Conservation (phyloP, 2,329 filamentous ascomycete species). For the Claviceps monticola region DNA sequence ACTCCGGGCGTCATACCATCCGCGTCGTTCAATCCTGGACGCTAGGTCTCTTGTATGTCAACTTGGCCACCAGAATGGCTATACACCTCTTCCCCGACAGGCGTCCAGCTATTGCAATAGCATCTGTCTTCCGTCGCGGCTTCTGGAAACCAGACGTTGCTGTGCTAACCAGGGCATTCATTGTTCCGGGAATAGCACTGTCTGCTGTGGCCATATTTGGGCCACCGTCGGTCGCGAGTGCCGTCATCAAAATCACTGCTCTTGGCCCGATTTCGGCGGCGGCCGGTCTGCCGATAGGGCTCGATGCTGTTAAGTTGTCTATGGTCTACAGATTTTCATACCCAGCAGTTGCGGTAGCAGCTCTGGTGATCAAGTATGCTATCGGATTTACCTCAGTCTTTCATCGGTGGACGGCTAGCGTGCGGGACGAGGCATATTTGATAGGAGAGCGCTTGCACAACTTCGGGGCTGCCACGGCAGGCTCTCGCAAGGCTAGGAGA, state of each 20-base stretch:
- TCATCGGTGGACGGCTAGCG: conserved; percentile 62
- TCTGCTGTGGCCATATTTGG: conserved; percentile 46
- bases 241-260: conserved; percentile 14
- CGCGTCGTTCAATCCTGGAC: conserved; percentile 92
- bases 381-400: conserved; percentile 47
- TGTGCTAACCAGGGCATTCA: conserved; percentile 71
- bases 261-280: conserved; percentile 12
- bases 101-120: conserved; percentile 59
- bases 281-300: conserved; percentile 14
- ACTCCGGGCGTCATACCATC: conserved; percentile 47
- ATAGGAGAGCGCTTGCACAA: conserved; percentile 93
- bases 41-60: conserved; percentile 77
- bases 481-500: conserved; percentile 19
- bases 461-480: conserved; percentile 46
- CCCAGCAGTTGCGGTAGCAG: conserved; percentile 44
- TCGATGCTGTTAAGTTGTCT: conserved; percentile 16
- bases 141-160: conserved; percentile 66
- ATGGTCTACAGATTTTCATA: conserved; percentile 50
- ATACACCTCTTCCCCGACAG: conserved; percentile 54
- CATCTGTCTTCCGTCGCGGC: conserved; percentile 58
- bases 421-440: conserved; percentile 89
- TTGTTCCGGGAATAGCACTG: conserved; percentile 59
- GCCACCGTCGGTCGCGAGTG: conserved; percentile 45
- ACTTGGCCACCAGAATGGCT: conserved; percentile 59
- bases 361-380: conserved; percentile 27